A percentile compares a stretch with the other conserved stretches of the same genome.
Evolutionary conservation across 208 protist genomes (phyloP).

Genomic region (Trypanosoma boissoni): DNA sequence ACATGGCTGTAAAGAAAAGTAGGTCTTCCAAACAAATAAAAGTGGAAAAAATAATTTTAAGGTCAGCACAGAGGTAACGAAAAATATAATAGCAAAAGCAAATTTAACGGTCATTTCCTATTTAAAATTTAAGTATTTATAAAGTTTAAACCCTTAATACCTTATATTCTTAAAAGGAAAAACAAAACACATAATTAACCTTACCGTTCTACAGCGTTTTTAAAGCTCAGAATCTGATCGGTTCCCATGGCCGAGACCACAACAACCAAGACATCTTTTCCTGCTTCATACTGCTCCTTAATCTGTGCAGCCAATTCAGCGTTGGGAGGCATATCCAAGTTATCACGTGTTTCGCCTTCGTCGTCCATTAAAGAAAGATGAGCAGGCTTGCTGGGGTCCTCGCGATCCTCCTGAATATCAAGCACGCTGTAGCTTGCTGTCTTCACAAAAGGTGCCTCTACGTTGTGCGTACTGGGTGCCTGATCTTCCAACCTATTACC

Average conservation of each 20-base stretch:
- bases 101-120: conserved; percentile 8
- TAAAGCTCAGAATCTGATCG: conserved; percentile 93
- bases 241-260: conserved; percentile 95
- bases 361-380: conserved; percentile 92
- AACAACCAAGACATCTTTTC: conserved; percentile 93
- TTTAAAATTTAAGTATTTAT: too few species aligned
- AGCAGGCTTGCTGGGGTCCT: conserved; percentile 48
- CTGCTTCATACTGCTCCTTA: conserved; percentile 88
- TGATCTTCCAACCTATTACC: conserved; percentile 98
- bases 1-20: conserved; percentile 19
- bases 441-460: conserved; percentile 95
- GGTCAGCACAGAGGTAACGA: not conserved
- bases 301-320: conserved; percentile 87
- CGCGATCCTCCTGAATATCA: conserved; percentile 92
- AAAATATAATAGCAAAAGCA: conserved; percentile 14
- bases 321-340: conserved; percentile 94
- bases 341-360: conserved; percentile 93
- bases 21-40: conserved; percentile 2
- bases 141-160: conserved; percentile 14
- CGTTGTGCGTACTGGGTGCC: conserved; percentile 96
- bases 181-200: too few species aligned
- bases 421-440: conserved; percentile 94
- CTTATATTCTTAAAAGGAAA: too few species aligned
- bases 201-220: conserved; percentile 79
- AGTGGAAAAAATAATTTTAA: conserved; percentile 15